Evolutionary conservation across 2,329 filamentous ascomycete genomes (phyloP).

Genomic region (Xylariales sp.): DNA sequence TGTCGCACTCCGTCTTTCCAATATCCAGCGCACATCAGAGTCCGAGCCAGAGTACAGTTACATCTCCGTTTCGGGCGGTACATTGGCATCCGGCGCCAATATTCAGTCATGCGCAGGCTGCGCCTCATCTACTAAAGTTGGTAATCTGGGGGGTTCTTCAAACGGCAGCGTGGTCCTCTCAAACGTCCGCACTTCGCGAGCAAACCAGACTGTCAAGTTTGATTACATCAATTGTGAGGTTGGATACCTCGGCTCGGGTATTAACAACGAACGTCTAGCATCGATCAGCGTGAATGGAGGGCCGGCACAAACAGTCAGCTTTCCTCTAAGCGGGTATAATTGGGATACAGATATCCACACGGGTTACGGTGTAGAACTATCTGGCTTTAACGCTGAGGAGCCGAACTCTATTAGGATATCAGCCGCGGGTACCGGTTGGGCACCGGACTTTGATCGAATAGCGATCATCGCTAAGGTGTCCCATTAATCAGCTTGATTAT

Average conservation of each 20-base stretch:
- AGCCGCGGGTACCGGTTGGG: conserved; percentile 19
- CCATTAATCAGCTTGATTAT: background rate
- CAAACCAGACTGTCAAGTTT: conserved; percentile 29
- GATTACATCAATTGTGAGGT: conserved; percentile 34
- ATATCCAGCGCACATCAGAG: conserved; percentile 8
- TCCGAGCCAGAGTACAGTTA: conserved; percentile 18
- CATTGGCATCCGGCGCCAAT: conserved; percentile 26
- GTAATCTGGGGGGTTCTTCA: conserved; percentile 28
- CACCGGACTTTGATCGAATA: conserved; percentile 33
- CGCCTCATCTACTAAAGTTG: conserved; percentile 26
- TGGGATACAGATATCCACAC: conserved; percentile 24
- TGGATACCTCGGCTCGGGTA: conserved; percentile 20
- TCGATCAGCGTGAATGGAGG: conserved; percentile 33
- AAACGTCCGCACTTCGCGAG: conserved; percentile 25
- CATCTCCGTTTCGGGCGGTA: conserved; percentile 22
- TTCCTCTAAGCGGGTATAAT: conserved; percentile 32
- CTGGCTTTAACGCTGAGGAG: conserved; percentile 23
- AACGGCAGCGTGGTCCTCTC: conserved; percentile 29
- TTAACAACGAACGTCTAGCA: conserved; percentile 30
- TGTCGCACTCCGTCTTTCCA: conserved; percentile 31
- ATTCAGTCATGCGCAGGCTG: conserved; percentile 26
- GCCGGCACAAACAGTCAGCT: conserved; percentile 26
- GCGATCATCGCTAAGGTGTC: conserved; percentile 10
- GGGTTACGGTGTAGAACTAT: conserved; percentile 25
- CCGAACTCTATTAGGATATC: conserved; percentile 30